These are phyloP conservation scores for Alternaria burnsii DNA, from an alignment of 2,329 filamentous ascomycete genomes.

Conservation along the genomic window DNA sequence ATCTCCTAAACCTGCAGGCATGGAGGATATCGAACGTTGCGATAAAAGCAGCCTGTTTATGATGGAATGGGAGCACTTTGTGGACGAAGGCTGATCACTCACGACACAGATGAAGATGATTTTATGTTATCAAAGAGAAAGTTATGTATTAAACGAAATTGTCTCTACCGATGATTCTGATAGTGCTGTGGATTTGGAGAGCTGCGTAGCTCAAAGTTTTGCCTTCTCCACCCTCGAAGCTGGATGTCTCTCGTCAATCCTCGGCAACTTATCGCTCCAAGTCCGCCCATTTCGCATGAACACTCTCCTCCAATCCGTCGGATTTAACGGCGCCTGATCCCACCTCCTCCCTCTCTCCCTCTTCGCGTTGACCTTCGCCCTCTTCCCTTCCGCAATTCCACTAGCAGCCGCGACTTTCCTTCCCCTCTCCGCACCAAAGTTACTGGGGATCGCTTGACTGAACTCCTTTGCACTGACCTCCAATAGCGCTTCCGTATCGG, in stretches of 20 bases:
- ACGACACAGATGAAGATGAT: too few species aligned
- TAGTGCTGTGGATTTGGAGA: too few species aligned
- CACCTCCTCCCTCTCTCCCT: slow-evolving; percentile 15
- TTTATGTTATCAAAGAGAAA: too few species aligned
- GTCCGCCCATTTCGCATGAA: slow-evolving; percentile 25
- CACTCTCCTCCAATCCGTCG: slow-evolving; percentile 26
- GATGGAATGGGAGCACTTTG: too few species aligned
- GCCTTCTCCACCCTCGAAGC: slow-evolving; percentile 2
- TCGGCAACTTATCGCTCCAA: slow-evolving; percentile 21
- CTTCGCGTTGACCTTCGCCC: slow-evolving; percentile 12
- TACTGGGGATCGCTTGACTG: slow-evolving; percentile 25
- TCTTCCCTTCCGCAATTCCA: slow-evolving; percentile 20
- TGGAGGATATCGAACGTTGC: too few species aligned
- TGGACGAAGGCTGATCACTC: too few species aligned
- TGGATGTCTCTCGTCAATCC: slow-evolving; percentile 17
- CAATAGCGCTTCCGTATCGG: slow-evolving; percentile 22
- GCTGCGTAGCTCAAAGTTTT: background rate
- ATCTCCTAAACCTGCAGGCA: too few species aligned
- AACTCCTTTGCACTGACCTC: slow-evolving; percentile 31
- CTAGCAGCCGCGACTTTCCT: slow-evolving; percentile 23
- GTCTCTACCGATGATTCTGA: accelerated
- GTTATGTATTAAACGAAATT: too few species aligned
- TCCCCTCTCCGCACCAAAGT: slow-evolving; percentile 26
- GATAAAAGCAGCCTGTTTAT: too few species aligned
- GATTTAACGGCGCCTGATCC: slow-evolving; percentile 23